phyloP scores from a whole-genome alignment of 202 grass and related monocot genomes.

The Brachypodium distachyon region DNA sequence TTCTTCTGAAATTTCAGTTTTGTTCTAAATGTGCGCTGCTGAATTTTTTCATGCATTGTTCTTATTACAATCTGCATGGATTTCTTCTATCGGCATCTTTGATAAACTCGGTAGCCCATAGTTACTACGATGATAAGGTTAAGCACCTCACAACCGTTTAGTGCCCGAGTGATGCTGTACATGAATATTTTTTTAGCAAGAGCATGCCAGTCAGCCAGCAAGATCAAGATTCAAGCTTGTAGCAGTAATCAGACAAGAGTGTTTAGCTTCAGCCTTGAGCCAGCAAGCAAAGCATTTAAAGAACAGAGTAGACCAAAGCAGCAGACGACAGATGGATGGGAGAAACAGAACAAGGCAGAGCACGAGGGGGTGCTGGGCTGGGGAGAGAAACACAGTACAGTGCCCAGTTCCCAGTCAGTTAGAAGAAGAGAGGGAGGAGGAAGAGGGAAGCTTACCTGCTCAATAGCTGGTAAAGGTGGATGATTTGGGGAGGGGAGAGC shows the following conservation, averaged over 20 bases:
- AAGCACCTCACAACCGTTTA: neutral
- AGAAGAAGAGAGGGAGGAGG: neutral
- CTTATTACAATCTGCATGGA: neutral
- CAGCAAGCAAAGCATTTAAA: neutral
- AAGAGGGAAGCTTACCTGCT: neutral
- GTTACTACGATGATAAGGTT: neutral
- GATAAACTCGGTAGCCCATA: conserved; percentile 1
- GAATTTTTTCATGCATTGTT: neutral
- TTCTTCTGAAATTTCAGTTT: neutral
- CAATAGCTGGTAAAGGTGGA: neutral
- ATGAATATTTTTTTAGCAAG: neutral
- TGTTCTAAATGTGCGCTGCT: neutral
- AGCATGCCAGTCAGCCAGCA: neutral
- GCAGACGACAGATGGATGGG: neutral
- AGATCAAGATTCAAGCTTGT: neutral
- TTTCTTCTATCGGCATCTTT: neutral
- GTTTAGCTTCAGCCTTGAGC: neutral
- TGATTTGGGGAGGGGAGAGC: neutral
- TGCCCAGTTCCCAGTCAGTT: neutral
- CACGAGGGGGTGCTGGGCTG: too few relatives aligned
- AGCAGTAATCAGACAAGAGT: neutral
- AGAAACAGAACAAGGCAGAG: neutral
- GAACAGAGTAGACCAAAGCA: neutral
- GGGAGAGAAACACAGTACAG: neutral
- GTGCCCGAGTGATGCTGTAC: neutral